phyloP scores from a whole-genome alignment of 371 early-diverging fungal genomes.

The Dinochytrium kinnereticum region DNA sequence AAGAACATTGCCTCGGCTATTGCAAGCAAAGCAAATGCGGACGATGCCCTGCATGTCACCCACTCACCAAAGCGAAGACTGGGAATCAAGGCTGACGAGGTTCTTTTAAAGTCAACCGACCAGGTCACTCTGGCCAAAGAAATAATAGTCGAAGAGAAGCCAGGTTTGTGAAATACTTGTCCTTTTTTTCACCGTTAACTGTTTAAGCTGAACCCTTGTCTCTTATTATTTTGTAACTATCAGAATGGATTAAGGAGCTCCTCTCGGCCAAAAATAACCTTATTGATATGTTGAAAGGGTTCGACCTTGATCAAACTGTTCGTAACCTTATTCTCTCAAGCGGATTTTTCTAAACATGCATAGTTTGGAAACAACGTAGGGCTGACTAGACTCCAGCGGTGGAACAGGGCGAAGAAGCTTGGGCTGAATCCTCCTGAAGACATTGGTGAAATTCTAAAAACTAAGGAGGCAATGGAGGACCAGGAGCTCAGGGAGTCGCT shows the following conservation, averaged over 20 bases:
- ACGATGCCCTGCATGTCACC: not conserved
- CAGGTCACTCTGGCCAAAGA: not conserved
- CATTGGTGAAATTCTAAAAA: constrained; percentile 18
- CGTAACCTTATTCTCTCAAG: not conserved
- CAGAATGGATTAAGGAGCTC: not conserved
- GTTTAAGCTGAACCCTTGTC: too few species aligned
- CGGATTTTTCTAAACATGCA: not conserved
- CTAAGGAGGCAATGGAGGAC: not conserved
- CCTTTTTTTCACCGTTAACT: too few species aligned
- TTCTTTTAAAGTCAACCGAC: too few species aligned
- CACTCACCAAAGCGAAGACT: not conserved
- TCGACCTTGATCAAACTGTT: constrained; percentile 40
- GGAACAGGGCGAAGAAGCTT: constrained; percentile 46
- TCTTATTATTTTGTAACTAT: too few species aligned
- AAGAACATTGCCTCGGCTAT: not conserved
- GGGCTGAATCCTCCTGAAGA: constrained; percentile 43
- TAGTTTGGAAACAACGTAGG: constrained; percentile 49
- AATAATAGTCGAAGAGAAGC: not conserved
- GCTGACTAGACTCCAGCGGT: constrained; percentile 43
- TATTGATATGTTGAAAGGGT: constrained; percentile 28
- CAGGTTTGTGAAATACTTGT: not conserved
- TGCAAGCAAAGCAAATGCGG: not conserved
- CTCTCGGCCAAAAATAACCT: not conserved
- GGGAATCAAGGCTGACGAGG: not conserved
- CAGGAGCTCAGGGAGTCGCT: constrained; percentile 29